Evolutionary conservation across 2,329 filamentous ascomycete genomes (phyloP), one percentile per base, ranked within the genome.

Genomic region (Alternaria brassicicola): DNA sequence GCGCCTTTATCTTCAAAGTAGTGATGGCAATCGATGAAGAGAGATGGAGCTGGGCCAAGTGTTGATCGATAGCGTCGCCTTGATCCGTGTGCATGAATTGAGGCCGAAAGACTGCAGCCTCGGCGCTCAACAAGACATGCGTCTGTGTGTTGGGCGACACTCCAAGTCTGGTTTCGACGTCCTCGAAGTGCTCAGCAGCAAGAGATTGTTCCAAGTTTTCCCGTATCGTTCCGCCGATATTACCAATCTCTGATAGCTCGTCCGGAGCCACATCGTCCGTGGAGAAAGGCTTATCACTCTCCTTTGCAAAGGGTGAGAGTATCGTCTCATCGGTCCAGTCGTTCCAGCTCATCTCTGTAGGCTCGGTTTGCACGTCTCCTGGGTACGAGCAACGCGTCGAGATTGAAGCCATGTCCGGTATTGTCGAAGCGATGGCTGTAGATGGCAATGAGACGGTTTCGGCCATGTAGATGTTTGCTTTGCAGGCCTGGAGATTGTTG

Each of bases 401-500:
- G 21, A 45, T 63, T 1, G 61, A 68, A 13, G 59, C 50, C 38
- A 56, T 61, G 10, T 66, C 67, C 1, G 55, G 54, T 38, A 61
- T 31, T 2, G 57, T 57, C 4, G 61, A 60, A 6, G 59, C 58
- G 2, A 59, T 26, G 7, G 60, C 54, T 25, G 46, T 53, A 3
- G 59, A 51, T 21, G 64, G 42, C 9, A 55, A 68, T 9, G 43
- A 69, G 42, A 46, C 52, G n/a, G 63, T 56, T 33, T 71, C 66
- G 28, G 72, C 52, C 12, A 71, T 57, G 51, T 66, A 63, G 25
- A 77, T 75, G 49, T 75, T 76, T 49, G 62, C 63, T 35, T 67
- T 64, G 46, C 75, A 77, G 6, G 69, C 69, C 39, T 70, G 67
- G 23, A 77, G 52, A 28, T 72, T 76, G 39, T 69, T 69, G 49